Evolutionary conservation across 257 asterid species (phyloP), one percentile per base, ranked within the genome.

Genomic region (Catharanthus roseus): DNA sequence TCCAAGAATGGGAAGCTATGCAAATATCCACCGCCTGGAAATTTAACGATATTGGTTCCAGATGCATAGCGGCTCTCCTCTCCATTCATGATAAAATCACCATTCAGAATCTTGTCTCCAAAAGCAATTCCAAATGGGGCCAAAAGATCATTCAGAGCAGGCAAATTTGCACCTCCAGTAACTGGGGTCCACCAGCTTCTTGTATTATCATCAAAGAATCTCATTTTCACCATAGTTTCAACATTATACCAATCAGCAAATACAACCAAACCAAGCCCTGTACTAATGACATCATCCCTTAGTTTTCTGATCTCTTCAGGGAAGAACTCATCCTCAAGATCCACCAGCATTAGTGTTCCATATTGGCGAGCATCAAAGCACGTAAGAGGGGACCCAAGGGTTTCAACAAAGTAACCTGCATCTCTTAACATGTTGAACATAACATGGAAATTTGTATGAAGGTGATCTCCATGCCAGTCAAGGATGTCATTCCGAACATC

Each of bases 111-210:
- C 85, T 89, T 89, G 84, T 95, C 97, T 71, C 99, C 99, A 79
- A 95, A 95, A 78, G 96, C 96, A 69, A 95, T 83, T 62, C 96
- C 99, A 79, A 91, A 95, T 60, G 99, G 90, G 19, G 89, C 90
- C 89, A 95, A 84, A 54, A 95, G 96, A 83, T 95, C 96, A 78
- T 91, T 95, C 76, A 95, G 56, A 67, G 99, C 99, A 81, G 99
- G 99, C 65, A 95, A 78, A 67, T 95, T 93, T 67, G 99, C 86
- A 73, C 99, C 99, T 71, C 97, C 99, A 47, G 97, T 95, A 79
- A 89, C 86, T 21, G 99, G 99, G 47, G 99, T 91, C 99, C 99
- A 95, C 99, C 96, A 91, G 82, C 97, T 95, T 76, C 97, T 83
- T 13, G 99, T 95, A 77, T 95, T 91, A 70, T 95, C 99, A 76